Conservation (phyloP, 225 moss, liverwort and hornwort species). For the Marchantia polymorpha region DNA sequence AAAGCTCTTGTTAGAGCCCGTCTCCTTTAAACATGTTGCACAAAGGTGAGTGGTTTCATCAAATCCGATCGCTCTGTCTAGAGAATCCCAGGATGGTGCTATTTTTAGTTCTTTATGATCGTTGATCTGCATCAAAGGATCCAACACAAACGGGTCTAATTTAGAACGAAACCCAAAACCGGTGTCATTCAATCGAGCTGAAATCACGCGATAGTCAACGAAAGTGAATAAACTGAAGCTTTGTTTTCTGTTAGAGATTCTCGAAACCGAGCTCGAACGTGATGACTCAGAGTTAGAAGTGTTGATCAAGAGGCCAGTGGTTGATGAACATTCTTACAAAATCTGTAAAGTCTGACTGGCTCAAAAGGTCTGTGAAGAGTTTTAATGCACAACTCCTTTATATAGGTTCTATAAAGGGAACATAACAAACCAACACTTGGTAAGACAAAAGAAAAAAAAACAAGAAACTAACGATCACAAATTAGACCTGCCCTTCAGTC, state of each 20-base stretch:
- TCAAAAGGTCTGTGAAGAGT: background rate
- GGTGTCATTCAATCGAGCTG: background rate
- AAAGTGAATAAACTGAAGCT: background rate
- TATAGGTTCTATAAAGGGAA: too few relatives aligned
- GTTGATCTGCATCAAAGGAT: slow-evolving; percentile 9
- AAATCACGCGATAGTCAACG: background rate
- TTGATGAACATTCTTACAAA: too few relatives aligned
- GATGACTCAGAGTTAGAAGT: too few relatives aligned
- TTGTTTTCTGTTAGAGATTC: background rate
- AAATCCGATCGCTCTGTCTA: slow-evolving; percentile 40
- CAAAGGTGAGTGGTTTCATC: slow-evolving; percentile 44
- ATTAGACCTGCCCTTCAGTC: too few relatives aligned
- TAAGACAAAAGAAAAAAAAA: too few relatives aligned
- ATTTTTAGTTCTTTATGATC: background rate
- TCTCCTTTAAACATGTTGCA: slow-evolving; percentile 50
- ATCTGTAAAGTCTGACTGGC: too few relatives aligned
- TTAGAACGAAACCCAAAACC: background rate
- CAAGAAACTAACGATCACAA: too few relatives aligned
- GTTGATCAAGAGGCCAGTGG: too few relatives aligned
- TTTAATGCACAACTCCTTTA: too few relatives aligned
- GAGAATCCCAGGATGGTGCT: slow-evolving; percentile 20
- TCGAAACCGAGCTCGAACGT: too few relatives aligned
- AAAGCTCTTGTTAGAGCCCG: slow-evolving; percentile 54
- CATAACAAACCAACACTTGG: too few relatives aligned
- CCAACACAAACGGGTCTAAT: background rate